A percentile compares a stretch with the other conserved stretches of the same genome.
These are phyloP conservation scores for Pouteria glomerata DNA, from an alignment of 148 eudicot species.

Conservation along the genomic window DNA sequence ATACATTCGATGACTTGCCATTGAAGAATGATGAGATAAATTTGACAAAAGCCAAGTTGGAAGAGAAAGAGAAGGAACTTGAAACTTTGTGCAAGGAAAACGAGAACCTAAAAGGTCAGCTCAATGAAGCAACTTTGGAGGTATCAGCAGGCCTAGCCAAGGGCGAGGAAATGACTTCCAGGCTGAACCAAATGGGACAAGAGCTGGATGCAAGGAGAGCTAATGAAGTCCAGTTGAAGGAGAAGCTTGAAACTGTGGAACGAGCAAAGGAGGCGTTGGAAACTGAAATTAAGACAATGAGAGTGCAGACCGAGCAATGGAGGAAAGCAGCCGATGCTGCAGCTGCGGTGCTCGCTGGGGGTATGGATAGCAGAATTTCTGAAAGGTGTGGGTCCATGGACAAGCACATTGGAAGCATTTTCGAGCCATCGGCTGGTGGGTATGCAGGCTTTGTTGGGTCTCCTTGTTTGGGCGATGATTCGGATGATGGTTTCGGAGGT, in stretches of 20 bases:
- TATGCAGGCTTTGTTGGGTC: constrained; percentile 41
- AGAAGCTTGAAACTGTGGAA: constrained; percentile 41
- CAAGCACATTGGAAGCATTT: constrained; percentile 46
- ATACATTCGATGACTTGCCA: constrained; percentile 32
- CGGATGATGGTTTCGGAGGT: constrained; percentile 51
- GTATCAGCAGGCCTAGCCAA: constrained; percentile 22
- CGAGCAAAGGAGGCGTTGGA: constrained; percentile 51
- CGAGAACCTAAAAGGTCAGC: constrained; percentile 41
- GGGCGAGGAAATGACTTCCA: constrained; percentile 38
- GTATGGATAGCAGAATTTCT: constrained; percentile 42
- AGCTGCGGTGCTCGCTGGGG: constrained; percentile 65
- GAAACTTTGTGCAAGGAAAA: constrained; percentile 37
- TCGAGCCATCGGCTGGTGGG: constrained; percentile 33
- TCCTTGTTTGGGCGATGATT: no score
- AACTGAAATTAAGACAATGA: constrained; percentile 76
- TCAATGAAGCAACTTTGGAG: constrained; percentile 39
- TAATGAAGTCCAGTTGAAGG: constrained; percentile 27
- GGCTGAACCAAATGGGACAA: constrained; percentile 24
- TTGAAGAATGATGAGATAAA: constrained; percentile 43
- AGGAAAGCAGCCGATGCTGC: constrained; percentile 95
- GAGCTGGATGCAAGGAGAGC: constrained; percentile 46
- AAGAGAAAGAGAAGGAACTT: constrained; percentile 50
- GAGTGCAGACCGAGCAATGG: constrained; percentile 96
- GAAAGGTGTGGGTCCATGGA: constrained; percentile 88
- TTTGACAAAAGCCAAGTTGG: constrained; percentile 35